Conservation (phyloP, 2,329 filamentous ascomycete genomes). For the Ramularia collo-cygni region DNA sequence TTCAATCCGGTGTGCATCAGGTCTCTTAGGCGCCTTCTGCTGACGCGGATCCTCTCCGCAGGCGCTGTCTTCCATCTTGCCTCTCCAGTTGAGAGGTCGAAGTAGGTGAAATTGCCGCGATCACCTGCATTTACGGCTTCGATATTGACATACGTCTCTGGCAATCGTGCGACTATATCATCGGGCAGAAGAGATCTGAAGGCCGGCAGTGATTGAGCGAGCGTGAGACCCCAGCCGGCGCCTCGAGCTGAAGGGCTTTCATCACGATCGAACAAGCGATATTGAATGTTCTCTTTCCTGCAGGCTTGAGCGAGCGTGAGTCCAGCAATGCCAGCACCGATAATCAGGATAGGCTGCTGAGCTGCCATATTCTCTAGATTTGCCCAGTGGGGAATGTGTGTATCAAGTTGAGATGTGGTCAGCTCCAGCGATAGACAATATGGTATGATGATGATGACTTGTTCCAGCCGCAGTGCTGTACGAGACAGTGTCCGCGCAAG, state of each 20-base stretch:
- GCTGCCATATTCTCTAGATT: no score
- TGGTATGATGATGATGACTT: no score
- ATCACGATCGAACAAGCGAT: conserved; percentile 18
- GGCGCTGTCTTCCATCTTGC: conserved; percentile 23
- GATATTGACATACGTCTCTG: conserved; percentile 49
- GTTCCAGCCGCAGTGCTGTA: no score
- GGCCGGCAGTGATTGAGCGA: conserved; percentile 55
- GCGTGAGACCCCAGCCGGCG: conserved; percentile 53
- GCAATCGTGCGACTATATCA: conserved; percentile 40
- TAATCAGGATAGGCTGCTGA: conserved; percentile 17
- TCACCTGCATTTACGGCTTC: conserved; percentile 43
- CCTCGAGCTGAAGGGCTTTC: conserved; percentile 7
- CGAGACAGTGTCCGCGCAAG: no score
- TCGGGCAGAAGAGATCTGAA: conserved; percentile 47
- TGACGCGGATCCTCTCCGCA: conserved; percentile 9
- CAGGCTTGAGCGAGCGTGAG: conserved; percentile 17
- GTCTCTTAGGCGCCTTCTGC: conserved; percentile 4
- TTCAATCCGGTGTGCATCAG: conserved; percentile 5
- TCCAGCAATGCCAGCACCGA: conserved; percentile 18
- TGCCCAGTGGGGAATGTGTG: no score
- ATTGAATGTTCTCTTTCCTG: conserved; percentile 13
- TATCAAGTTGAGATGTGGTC: no score
- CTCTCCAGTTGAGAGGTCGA: conserved; percentile 45
- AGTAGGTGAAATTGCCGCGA: conserved; percentile 51
- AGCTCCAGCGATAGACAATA: no score